A percentile compares a stretch with the other conserved stretches of the same genome.
Evolutionary conservation across 2,329 filamentous ascomycete species (phyloP).

Genomic region (Paraconiothyrium sp.): DNA sequence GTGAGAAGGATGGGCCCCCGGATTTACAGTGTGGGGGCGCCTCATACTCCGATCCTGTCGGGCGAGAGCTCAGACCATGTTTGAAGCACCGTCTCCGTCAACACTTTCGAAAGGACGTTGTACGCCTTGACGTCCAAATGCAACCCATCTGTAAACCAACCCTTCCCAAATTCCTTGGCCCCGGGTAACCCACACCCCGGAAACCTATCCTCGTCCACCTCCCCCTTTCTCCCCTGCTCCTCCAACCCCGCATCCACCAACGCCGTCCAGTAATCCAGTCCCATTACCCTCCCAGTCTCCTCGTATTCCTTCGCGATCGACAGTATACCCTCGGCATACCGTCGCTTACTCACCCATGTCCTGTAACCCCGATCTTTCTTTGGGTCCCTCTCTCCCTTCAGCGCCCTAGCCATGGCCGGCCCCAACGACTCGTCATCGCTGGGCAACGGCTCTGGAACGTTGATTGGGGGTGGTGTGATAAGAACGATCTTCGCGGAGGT

Average conservation of each 20-base stretch:
- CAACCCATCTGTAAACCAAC: conserved; percentile 51
- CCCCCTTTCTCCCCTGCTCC: conserved; percentile 32
- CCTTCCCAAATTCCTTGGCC: conserved; percentile 41
- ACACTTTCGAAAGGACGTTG: conserved; percentile 33
- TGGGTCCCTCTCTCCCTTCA: conserved; percentile 18
- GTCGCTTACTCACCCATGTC: conserved; percentile 51
- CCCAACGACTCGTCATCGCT: conserved; percentile 17
- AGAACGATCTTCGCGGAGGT: conserved; percentile 47
- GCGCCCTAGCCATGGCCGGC: conserved; percentile 11
- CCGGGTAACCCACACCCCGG: conserved; percentile 48
- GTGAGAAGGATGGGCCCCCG: neutral
- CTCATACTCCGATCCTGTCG: conserved; percentile 24
- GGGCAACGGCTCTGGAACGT: conserved; percentile 27
- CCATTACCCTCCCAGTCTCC: conserved; percentile 43
- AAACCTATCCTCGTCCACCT: conserved; percentile 39
- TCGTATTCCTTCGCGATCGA: conserved; percentile 47
- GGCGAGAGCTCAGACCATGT: conserved; percentile 46
- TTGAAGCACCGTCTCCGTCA: conserved; percentile 32
- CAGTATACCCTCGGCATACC: conserved; percentile 50
- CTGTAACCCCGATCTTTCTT: conserved; percentile 35
- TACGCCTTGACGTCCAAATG: conserved; percentile 47
- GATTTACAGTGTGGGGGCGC: neutral
- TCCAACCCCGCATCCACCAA: conserved; percentile 34
- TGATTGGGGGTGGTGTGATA: conserved; percentile 51
- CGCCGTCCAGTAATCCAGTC: conserved; percentile 47